phyloP scores from a whole-genome alignment of 352 stramenopile species.

The Phytophthora chlamydospora region DNA sequence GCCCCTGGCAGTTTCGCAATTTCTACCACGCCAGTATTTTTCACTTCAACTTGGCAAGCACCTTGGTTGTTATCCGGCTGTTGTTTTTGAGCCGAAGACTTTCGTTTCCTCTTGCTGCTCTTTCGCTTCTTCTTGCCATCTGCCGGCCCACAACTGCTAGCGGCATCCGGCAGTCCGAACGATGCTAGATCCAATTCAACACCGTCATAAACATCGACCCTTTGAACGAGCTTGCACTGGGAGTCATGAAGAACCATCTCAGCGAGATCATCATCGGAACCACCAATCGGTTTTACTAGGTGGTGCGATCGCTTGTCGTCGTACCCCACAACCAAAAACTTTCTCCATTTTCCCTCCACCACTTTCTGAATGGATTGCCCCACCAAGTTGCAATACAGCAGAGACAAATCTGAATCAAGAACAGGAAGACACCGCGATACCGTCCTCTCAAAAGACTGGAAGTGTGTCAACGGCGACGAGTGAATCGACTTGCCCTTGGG shows the following conservation, averaged over 20 bases:
- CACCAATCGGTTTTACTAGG: slow-evolving; percentile 60
- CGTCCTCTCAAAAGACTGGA: slow-evolving; percentile 88
- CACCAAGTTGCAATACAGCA: slow-evolving; percentile 72
- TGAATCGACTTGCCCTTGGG: slow-evolving; percentile 55
- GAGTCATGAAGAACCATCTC: slow-evolving; percentile 84
- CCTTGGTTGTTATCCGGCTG: slow-evolving; percentile 20
- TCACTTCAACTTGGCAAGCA: slow-evolving; percentile 58
- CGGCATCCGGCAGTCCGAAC: slow-evolving; percentile 46
- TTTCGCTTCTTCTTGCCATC: slow-evolving; percentile 68
- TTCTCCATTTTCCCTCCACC: slow-evolving; percentile 83
- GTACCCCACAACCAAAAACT: slow-evolving; percentile 74
- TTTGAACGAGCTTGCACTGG: slow-evolving; percentile 64
- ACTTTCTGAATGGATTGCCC: slow-evolving; percentile 77
- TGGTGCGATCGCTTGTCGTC: slow-evolving; percentile 62
- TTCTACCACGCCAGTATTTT: slow-evolving; percentile 42
- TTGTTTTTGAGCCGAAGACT: slow-evolving; percentile 32
- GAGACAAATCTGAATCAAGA: slow-evolving; percentile 51
- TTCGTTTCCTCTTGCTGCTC: slow-evolving; percentile 65
- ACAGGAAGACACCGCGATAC: slow-evolving; percentile 70
- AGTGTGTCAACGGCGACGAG: slow-evolving; percentile 78
- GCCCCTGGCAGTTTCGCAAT: slow-evolving; percentile 51
- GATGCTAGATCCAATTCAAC: slow-evolving; percentile 51
- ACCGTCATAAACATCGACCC: slow-evolving; percentile 56
- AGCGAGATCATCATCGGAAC: slow-evolving; percentile 41
- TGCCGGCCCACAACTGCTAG: slow-evolving; percentile 4